Base-by-base conservation (phyloP, 345 rosid species). In the Syzygium grande region DNA sequence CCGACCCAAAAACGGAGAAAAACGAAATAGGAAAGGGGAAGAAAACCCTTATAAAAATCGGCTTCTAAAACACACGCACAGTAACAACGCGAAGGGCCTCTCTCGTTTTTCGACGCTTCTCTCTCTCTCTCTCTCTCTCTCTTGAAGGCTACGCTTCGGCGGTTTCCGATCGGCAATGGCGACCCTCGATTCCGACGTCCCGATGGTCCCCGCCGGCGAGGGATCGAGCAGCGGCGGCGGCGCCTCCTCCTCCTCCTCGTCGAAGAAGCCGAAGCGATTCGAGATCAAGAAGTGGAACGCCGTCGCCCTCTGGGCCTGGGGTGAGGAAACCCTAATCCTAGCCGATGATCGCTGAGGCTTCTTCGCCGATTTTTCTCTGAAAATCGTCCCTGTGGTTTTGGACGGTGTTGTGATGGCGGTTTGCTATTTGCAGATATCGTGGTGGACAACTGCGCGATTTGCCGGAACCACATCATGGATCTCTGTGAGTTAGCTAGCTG, bases 201-300 rank as follows among this genome's bases (percentile, higher is more conserved):
- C 94, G 4, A 95, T 95, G 99, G 86, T 94, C 58, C 96, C 97
- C 38, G 98, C 89, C 51, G 98, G 96, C 25, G 98, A 96, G 87
- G 94, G 94, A 7, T 93, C 97, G 3, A 89, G 93, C 91, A 91
- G 90, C 89, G 85, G 85, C 58, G 58, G 25, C 58, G 58, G 25
- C 23, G 56, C 95, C 65, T 93, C 97, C 3, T 91, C 94, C 12
- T 68, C 96, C 46, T 94, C 97, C 2, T 92, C 94, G 7, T 95
- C 95, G 49, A 94, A 95, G 96, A 96, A 96, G 90, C 92, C 98
- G 29, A 96, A 98, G 90, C 91, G 94, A 43, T 96, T 96, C 86
- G 99, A 96, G 89, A 95, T 98, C 87, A 98, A 96, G 49, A 98
- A 96, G 93, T 96, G 99, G 99, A 96, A 93, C 85, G 97, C 99